A percentile compares a stretch with the other conserved stretches of the same genome.
phyloP scores from a whole-genome alignment of 768 basidiomycete species.

The Royoungia palumana region DNA sequence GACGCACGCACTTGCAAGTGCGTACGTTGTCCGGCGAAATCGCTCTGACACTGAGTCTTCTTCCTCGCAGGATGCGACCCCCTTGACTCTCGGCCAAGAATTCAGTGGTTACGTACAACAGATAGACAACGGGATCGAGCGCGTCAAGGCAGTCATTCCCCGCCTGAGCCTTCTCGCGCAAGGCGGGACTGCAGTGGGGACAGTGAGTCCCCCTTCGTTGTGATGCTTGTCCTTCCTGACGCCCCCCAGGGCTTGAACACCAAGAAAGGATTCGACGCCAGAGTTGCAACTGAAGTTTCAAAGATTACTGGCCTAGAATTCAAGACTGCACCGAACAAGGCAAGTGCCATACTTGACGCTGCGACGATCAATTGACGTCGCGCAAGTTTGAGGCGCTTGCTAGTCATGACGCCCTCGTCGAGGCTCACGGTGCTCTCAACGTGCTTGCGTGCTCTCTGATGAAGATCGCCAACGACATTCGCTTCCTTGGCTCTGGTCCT shows the following conservation, averaged over 20 bases:
- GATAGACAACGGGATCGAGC: slow-evolving; percentile 83
- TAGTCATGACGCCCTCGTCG: slow-evolving; percentile 96
- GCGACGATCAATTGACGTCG: slow-evolving; percentile 4
- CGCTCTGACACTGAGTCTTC: not conserved
- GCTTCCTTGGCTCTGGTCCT: slow-evolving; percentile 95
- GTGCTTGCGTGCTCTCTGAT: slow-evolving; percentile 94
- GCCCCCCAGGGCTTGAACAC: slow-evolving; percentile 86
- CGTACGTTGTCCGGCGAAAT: not conserved
- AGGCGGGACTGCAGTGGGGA: slow-evolving; percentile 98
- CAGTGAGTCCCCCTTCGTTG: slow-evolving; percentile 49
- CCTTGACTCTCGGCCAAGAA: slow-evolving; percentile 96
- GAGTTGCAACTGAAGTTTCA: slow-evolving; percentile 88
- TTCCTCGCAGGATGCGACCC: slow-evolving; percentile 81
- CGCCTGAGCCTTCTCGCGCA: slow-evolving; percentile 89
- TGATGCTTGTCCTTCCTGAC: not conserved
- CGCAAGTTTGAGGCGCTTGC: slow-evolving; percentile 93
- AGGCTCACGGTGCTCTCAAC: slow-evolving; percentile 95
- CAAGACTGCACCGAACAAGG: slow-evolving; percentile 98
- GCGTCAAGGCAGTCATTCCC: slow-evolving; percentile 77
- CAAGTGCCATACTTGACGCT: slow-evolving; percentile 24
- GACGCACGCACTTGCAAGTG: slow-evolving; percentile 92
- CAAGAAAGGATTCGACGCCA: slow-evolving; percentile 93
- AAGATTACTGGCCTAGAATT: slow-evolving; percentile 89
- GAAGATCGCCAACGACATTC: slow-evolving; percentile 99
- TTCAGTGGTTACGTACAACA: slow-evolving; percentile 99